phyloP scores from a whole-genome alignment of 148 eudicot species.

The Vaccinium myrtillus region DNA sequence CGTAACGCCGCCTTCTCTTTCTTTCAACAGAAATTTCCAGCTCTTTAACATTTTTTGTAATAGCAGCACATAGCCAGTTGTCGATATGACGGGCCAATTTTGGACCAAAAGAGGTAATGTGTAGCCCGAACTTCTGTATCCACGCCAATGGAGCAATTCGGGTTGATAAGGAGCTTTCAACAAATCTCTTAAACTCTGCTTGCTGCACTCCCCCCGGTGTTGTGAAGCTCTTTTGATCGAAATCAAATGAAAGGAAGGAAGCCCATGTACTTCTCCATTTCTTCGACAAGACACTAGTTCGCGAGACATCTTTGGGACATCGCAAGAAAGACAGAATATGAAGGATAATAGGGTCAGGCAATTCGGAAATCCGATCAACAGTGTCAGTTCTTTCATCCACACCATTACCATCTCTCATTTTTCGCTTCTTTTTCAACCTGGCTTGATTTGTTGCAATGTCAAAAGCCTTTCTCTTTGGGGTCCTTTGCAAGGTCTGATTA shows the following conservation, averaged over 20 bases:
- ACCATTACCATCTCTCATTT: conserved; percentile 8
- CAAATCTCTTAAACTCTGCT: conserved; percentile 23
- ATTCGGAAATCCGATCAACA: conserved; percentile 33
- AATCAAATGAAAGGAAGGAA: conserved; percentile 33
- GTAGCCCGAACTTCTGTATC: conserved; percentile 36
- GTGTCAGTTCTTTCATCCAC: conserved; percentile 6
- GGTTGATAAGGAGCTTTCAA: conserved; percentile 22
- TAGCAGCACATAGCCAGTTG: conserved; percentile 27
- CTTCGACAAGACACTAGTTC: conserved; percentile 33
- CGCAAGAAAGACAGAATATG: conserved; percentile 31
- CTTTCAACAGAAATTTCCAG: conserved; percentile 25
- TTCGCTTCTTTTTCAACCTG: conserved; percentile 24
- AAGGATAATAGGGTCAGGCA: conserved; percentile 40
- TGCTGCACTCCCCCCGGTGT: background rate
- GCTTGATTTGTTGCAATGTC: background rate
- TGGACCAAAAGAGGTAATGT: conserved; percentile 8
- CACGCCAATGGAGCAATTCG: conserved; percentile 23
- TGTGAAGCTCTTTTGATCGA: conserved; percentile 31
- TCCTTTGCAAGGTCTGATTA: background rate
- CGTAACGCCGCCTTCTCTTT: background rate
- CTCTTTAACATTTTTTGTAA: conserved; percentile 34
- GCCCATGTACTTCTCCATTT: conserved; percentile 34
- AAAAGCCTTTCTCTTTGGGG: conserved; percentile 1
- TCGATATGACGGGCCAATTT: conserved; percentile 14
- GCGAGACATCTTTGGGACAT: conserved; percentile 32